These are phyloP conservation scores for Venturia oleaginea DNA, from an alignment of 2,329 filamentous ascomycete genomes.

Conservation along the genomic window DNA sequence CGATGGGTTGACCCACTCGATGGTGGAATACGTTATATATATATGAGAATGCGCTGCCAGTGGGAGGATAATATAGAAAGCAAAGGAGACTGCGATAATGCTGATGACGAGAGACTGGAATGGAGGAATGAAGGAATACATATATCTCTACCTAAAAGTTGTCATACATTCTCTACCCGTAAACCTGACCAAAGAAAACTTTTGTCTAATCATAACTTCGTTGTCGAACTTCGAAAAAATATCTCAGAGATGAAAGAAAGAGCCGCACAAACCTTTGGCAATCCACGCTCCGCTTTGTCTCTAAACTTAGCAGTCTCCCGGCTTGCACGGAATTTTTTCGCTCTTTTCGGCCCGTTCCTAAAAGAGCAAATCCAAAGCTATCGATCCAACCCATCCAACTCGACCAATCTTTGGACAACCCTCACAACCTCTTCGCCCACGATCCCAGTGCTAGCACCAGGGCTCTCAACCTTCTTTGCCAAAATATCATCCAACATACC, in stretches of 20 bases:
- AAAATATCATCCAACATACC: conserved; percentile 81
- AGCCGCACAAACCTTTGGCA: neutral
- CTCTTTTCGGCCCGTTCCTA: neutral
- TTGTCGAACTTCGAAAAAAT: too few species aligned
- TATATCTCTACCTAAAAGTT: neutral
- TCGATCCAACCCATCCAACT: conserved; percentile 74
- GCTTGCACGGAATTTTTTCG: neutral
- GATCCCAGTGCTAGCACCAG: conserved; percentile 42
- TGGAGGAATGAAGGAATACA: neutral
- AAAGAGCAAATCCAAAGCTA: neutral
- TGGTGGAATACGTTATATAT: too few species aligned
- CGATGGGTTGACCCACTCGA: too few species aligned
- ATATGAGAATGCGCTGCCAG: neutral
- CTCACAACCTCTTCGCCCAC: conserved; percentile 57
- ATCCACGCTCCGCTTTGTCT: neutral
- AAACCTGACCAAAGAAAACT: neutral
- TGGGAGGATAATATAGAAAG: neutral
- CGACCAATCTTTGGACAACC: conserved; percentile 70
- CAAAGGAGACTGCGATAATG: neutral
- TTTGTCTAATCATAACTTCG: neutral
- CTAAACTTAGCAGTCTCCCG: neutral
- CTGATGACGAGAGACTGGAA: neutral
- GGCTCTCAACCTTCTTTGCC: conserved; percentile 70
- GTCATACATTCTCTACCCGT: neutral
- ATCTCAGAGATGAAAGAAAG: too few species aligned